Evolutionary conservation across 2,329 filamentous ascomycete species (phyloP), one percentile per base, ranked within the genome.

Genomic region (Alternaria hordeiaustralica): DNA sequence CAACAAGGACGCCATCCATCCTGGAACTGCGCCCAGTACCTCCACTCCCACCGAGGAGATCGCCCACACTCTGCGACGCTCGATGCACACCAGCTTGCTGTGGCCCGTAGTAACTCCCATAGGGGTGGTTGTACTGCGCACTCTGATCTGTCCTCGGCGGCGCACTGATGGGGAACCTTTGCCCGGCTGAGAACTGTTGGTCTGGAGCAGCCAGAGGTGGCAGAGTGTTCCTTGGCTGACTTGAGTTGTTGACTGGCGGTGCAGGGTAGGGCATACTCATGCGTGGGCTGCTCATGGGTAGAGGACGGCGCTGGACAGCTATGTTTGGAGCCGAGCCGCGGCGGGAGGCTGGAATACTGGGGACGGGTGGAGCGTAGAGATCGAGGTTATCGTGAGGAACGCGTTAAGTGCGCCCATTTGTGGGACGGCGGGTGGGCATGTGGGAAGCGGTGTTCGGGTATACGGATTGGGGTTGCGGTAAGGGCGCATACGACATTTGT

Each of bases 241-340:
- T 36, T 57, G 33, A 41, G 5, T 8, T 49, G 15, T 13, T 12
- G 45, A 33, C 49, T 30, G 20, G 33, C 7, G 49, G 30, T 7
- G n/a, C 44, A 13, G 20, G 45, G 7, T 54, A 61, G 0, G 66
- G 66, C 57, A 70, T 66, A 25, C 60, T 71, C 18, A 59, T 60
- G 2, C 68, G 23, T 8, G 49, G 56, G 23, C 67, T 67, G 11
- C 45, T 46, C 5, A 43, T 18, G 2, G 56, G 53, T 21, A 65
- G 54, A 2, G 64, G 68, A 4, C 69, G 71, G 18, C 69, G 64
- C 43, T 64, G 66, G 2, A 64, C 55, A 3, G 51, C 50, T 12
- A 68, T 59, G 20, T 67, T 68, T 1, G 75, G 74, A 4, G 69
- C 74, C 9, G 72, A 77, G n/a, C 70, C 75, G 23, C 73, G 64